These are phyloP conservation scores for Colletotrichum chlorophyti DNA, from an alignment of 2,329 filamentous ascomycete genomes.

Conservation along the genomic window DNA sequence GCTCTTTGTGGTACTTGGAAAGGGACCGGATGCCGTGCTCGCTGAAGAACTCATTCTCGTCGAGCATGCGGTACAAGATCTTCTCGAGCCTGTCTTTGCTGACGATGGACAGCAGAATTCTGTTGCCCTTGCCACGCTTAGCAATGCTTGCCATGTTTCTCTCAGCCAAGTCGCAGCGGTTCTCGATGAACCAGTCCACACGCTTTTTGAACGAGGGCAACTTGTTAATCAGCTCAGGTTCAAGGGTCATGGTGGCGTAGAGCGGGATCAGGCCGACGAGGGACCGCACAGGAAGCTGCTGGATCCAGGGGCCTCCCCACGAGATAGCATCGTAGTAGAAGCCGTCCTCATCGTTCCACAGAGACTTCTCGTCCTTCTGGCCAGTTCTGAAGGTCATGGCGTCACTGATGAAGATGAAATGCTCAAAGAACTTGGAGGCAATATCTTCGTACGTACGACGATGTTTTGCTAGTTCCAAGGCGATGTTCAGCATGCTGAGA, in stretches of 20 bases:
- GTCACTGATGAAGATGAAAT: conserved; percentile 97
- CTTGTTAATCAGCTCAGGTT: conserved; percentile 91
- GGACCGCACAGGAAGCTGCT: conserved; percentile 90
- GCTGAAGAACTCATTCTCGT: conserved; percentile 91
- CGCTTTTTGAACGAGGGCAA: conserved; percentile 93
- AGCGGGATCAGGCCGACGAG: conserved; percentile 93
- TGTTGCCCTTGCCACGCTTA: conserved; percentile 87
- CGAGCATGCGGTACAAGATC: conserved; percentile 90
- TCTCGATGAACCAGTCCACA: conserved; percentile 91
- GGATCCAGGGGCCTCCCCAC: conserved; percentile 91
- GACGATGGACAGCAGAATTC: conserved; percentile 86
- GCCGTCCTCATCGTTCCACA: conserved; percentile 96
- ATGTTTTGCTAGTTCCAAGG: conserved; percentile 93
- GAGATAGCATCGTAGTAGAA: conserved; percentile 99
- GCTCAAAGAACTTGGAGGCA: conserved; percentile 98
- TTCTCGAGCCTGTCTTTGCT: conserved; percentile 91
- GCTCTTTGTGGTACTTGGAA: conserved; percentile 87
- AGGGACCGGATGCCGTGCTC: conserved; percentile 90
- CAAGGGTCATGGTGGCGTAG: conserved; percentile 89
- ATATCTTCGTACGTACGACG: conserved; percentile 95
- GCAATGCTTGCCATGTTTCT: conserved; percentile 94
- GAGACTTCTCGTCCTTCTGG: conserved; percentile 75
- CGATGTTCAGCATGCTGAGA: conserved; percentile 95
- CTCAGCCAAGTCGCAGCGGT: conserved; percentile 85
- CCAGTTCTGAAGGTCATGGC: conserved; percentile 88